Base-by-base conservation (phyloP, 306 rosid genomes). In the Castanea mollissima region DNA sequence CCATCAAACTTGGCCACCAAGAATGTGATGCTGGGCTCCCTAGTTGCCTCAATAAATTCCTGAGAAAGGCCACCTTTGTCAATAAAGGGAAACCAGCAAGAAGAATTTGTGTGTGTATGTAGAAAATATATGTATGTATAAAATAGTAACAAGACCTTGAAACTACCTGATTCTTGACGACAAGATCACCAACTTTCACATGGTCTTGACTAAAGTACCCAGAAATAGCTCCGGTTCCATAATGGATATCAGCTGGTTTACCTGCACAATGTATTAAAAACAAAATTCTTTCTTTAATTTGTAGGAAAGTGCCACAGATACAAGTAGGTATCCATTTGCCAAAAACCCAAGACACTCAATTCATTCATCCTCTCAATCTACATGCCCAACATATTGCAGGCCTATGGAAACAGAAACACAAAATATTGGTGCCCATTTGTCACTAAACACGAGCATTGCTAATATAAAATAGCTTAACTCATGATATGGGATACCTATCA, bases 11-110 rank as follows among this genome's bases (percentile, higher is more conserved):
- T 86, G 27, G 87, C 89, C 9, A 77, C 81, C 83, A 86, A 14
- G 41, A 86, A 86, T 44, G 89, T 86, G 72, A 88, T 16, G 78
- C 91, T 67, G 11, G 91, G 89, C 55, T 88, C 91, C 74, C 74
- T 88, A 31, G 89, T 85, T 70, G 91, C 89, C 86, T 88, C 91
- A 3, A 88, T 88, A 76, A 88, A 88, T 74, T 79, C 91, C 91
- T 88, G 52, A 31, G 59, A 31, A 1, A 57, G 20, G 55, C 54
- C 38, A 25, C 41, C 35, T 65, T 52, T 44, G 52, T 62, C 58
- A 69, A 9, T 58, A 7, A 32, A 60, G 51, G 67, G 19, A 29
- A 58, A 73, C 14, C 29, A 64, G 41, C 75, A 20, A 56, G 23
- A 44, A 54, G 19, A 21, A 12, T 13, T 49, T 49, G 54, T 12